Evolutionary conservation across 495 filamentous ascomycete genomes (phyloP).

Genomic region (Podospora sp.): DNA sequence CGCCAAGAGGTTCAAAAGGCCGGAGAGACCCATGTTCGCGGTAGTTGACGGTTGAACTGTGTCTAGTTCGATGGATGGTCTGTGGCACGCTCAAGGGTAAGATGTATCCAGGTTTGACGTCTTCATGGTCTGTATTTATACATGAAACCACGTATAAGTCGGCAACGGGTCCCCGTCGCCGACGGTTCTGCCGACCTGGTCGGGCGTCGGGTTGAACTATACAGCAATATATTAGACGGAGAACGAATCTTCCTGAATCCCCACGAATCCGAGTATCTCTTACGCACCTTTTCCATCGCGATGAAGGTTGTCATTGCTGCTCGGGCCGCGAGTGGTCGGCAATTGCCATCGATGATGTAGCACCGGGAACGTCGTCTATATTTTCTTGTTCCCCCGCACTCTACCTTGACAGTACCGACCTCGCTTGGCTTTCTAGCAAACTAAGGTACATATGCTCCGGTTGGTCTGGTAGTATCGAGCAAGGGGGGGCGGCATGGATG

Average conservation of each 20-base stretch:
- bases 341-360: conserved; percentile 4
- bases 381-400: conserved; percentile 15
- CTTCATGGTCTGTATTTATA: not conserved
- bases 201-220: not conserved
- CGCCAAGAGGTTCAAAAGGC: not conserved
- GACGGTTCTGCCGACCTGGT: not conserved
- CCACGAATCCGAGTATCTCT: not conserved
- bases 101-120: too few relatives aligned
- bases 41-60: not conserved
- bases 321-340: conserved; percentile 8
- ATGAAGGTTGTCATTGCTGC: not conserved
- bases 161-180: not conserved
- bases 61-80: too few relatives aligned
- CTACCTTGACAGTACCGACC: not conserved
- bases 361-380: conserved; percentile 9
- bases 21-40: not conserved
- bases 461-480: not conserved
- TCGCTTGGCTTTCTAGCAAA: conserved; percentile 2
- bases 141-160: not conserved
- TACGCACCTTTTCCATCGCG: not conserved
- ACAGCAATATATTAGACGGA: not conserved
- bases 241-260: not conserved
- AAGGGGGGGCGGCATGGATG: not conserved
- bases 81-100: too few relatives aligned
- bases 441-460: not conserved